Evolutionary conservation across 805 yeast species (phyloP), one percentile per base, ranked within the genome.

Genomic region (Ogataea glucozyma): DNA sequence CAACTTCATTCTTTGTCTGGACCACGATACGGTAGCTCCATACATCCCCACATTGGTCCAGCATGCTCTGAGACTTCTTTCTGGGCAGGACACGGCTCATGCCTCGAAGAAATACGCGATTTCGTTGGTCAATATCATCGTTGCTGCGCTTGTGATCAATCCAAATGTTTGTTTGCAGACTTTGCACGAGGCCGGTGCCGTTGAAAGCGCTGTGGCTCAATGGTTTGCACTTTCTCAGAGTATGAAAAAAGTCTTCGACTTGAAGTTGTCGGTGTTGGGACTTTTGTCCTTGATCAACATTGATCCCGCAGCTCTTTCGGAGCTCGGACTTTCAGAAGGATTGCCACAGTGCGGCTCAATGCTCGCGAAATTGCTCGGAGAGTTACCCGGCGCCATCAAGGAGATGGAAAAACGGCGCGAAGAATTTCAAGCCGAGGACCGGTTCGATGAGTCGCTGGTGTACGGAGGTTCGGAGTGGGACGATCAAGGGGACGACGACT

Each of bases 261-360:
- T 88, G 61, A 90, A 89, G 63, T 64, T 91, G 31, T 79, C 87
- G 1, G 68, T 79, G 2, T 64, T 91, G 50, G 95, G 93, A 0
- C 58, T 85, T 17, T 62, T 90, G 44, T 70, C 79, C 9, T 45
- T 87, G 56, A 20, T 61, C 57, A 50, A 56, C 61, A 44, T 70
- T 19, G 57, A 56, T 16, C 31, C 45, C 8, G 40, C 44, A 7
- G 47, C 50, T 4, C 40, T 64, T 17, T 44, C 37, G 18, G 44
- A 46, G 6, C 35, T 61, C 17, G 46, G 54, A 21, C 46, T 78
- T 14, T 60, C 57, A 10, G 45, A 61, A 2, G 49, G 72, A 13
- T 57, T 73, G n/a, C 70, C 78, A 7, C 72, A 76, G 37, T 53
- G 84, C 14, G 79, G 86, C 26, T 56, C 68, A 3, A 70, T 69